These are phyloP conservation scores for Verticillium zaregamsianum DNA, from an alignment of 2,329 filamentous ascomycete genomes.

Conservation along the genomic window DNA sequence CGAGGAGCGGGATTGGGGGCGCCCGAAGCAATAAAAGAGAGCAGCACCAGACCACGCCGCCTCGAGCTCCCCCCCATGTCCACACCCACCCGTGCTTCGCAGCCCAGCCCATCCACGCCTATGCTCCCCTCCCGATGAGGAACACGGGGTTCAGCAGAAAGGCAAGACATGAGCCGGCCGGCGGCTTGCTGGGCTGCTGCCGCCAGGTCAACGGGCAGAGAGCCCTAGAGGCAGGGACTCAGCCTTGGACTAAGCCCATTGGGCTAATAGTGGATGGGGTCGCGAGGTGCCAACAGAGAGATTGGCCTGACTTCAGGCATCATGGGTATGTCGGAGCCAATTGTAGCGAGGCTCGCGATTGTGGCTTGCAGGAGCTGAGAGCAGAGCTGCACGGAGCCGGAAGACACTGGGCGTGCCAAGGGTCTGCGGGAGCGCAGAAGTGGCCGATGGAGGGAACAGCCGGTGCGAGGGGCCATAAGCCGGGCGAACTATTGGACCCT, in stretches of 20 bases:
- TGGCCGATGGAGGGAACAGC: conserved; percentile 82
- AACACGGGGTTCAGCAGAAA: not conserved
- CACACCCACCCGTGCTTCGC: not conserved
- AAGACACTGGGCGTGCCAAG: not conserved
- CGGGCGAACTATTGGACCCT: not conserved
- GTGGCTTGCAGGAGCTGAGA: conserved; percentile 33
- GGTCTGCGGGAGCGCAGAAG: conserved; percentile 50
- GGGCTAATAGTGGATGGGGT: not conserved
- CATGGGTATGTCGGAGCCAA: not conserved
- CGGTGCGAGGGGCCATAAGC: not conserved
- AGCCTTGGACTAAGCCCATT: not conserved
- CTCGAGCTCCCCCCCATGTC: not conserved
- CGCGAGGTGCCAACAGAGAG: not conserved
- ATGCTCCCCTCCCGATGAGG: not conserved
- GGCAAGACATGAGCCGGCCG: not conserved
- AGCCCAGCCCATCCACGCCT: not conserved
- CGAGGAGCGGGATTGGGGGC: not conserved
- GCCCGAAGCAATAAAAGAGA: not conserved
- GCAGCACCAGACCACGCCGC: not conserved
- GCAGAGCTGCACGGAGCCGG: not conserved
- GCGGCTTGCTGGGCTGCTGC: not conserved
- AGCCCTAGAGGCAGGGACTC: not conserved
- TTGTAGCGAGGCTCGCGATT: conserved; percentile 4
- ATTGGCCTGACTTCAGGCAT: not conserved
- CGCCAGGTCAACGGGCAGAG: not conserved